Conservation (phyloP, 2,329 filamentous ascomycete genomes). For the Seiridium unicorne region DNA sequence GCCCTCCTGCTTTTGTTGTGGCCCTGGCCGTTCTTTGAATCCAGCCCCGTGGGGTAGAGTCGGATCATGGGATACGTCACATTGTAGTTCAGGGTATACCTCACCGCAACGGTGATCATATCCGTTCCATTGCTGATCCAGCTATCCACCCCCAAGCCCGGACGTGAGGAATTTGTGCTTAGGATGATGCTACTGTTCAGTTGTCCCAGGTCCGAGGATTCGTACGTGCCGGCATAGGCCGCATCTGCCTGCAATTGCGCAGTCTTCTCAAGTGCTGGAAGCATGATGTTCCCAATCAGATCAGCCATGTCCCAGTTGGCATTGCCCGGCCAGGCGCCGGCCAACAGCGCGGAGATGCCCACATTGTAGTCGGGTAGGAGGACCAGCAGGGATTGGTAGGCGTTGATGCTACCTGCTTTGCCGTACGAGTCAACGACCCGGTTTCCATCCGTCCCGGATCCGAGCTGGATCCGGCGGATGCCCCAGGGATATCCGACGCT, state of each 20-base stretch:
- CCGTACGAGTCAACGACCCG: constrained; percentile 26
- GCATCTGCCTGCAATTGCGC: constrained; percentile 19
- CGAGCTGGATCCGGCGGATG: constrained; percentile 31
- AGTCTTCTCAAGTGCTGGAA: constrained; percentile 23
- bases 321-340: constrained; percentile 25
- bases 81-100: constrained; percentile 24
- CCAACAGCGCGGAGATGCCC: constrained; percentile 22
- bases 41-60: constrained; percentile 25
- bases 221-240: constrained; percentile 20
- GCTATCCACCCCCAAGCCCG: constrained; percentile 21
- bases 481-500: constrained; percentile 44
- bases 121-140: constrained; percentile 28
- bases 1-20: too few species aligned
- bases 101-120: constrained; percentile 22
- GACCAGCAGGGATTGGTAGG: constrained; percentile 23
- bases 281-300: constrained; percentile 16
- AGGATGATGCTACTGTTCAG: constrained; percentile 20
- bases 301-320: constrained; percentile 28
- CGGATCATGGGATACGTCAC: constrained; percentile 21
- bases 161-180: constrained; percentile 17
- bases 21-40: constrained; percentile 6
- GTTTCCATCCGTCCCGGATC: constrained; percentile 10
- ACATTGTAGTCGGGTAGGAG: constrained; percentile 27
- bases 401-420: constrained; percentile 27
- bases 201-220: neutral